Percentiles rank a stretch among this genome's conserved stretches.
Conservation (phyloP, 1,139 yeast species). For the Diutina pseudorugosa region DNA sequence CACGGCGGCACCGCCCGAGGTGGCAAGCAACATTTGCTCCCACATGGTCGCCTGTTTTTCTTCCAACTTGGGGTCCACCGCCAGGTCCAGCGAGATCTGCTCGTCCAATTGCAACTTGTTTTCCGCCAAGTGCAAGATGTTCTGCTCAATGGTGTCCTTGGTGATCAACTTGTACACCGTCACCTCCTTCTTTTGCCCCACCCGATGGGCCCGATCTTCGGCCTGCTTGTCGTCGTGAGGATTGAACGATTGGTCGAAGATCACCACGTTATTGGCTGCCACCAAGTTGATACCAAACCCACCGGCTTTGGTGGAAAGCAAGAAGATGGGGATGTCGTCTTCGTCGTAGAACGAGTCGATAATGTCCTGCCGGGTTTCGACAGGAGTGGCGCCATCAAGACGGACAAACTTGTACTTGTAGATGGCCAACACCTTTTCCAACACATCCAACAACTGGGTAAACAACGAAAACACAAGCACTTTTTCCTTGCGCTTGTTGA, state of each 20-base stretch:
- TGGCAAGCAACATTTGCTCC: slow-evolving; percentile 32
- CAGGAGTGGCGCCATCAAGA: slow-evolving; percentile 88
- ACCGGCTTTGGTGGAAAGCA: slow-evolving; percentile 91
- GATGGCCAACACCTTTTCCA: slow-evolving; percentile 62
- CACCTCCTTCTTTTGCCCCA: slow-evolving; percentile 88
- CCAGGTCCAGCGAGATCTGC: slow-evolving; percentile 41
- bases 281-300: slow-evolving; percentile 96
- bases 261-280: slow-evolving; percentile 86
- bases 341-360: slow-evolving; percentile 86
- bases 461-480: slow-evolving; percentile 80
- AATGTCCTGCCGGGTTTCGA: slow-evolving; percentile 83
- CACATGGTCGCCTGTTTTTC: slow-evolving; percentile 44
- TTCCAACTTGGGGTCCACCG: slow-evolving; percentile 29
- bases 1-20: not conserved
- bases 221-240: slow-evolving; percentile 99
- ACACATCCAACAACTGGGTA: slow-evolving; percentile 81
- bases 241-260: slow-evolving; percentile 88
- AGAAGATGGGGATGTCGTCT: slow-evolving; percentile 68
- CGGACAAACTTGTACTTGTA: slow-evolving; percentile 65
- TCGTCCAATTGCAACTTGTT: slow-evolving; percentile 83
- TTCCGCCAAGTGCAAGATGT: slow-evolving; percentile 74
- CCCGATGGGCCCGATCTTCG: slow-evolving; percentile 96
- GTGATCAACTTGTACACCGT: slow-evolving; percentile 68
- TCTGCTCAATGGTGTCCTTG: slow-evolving; percentile 75
- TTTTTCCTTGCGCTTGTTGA: slow-evolving; percentile 47